These are phyloP conservation scores for Tylopilus subfusipes DNA, from an alignment of 768 basidiomycete genomes.

Conservation along the genomic window DNA sequence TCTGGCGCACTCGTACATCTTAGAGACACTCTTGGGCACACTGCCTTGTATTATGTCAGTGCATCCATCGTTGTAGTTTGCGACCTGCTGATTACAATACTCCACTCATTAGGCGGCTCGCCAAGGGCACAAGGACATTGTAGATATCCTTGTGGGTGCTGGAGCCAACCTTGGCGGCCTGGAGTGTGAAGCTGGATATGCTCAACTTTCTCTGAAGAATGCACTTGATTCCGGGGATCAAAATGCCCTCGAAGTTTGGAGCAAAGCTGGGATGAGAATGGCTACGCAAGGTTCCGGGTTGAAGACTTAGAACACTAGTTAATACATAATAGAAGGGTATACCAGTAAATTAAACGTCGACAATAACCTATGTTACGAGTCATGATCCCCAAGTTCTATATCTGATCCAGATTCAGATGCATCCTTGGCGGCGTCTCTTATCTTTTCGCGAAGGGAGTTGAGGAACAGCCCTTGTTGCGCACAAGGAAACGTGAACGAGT, in stretches of 20 bases:
- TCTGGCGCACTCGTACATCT: slow-evolving; percentile 81
- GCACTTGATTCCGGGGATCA: slow-evolving; percentile 42
- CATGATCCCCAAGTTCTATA: slow-evolving; percentile 25
- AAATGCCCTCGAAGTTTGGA: slow-evolving; percentile 49
- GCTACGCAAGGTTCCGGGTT: background rate
- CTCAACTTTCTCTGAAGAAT: slow-evolving; percentile 41
- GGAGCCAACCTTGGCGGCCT: slow-evolving; percentile 72
- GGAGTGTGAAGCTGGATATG: slow-evolving; percentile 60
- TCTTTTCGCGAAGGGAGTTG: slow-evolving; percentile 52
- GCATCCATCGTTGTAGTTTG: background rate
- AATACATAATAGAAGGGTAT: slow-evolving; percentile 16
- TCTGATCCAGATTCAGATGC: slow-evolving; percentile 24
- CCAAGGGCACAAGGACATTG: slow-evolving; percentile 58
- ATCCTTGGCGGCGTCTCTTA: slow-evolving; percentile 37
- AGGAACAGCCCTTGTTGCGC: slow-evolving; percentile 67
- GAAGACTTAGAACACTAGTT: slow-evolving; percentile 2
- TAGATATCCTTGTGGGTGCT: slow-evolving; percentile 62
- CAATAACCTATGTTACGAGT: slow-evolving; percentile 3
- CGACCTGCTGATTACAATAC: background rate
- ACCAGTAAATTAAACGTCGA: slow-evolving; percentile 4
- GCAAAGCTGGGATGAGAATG: slow-evolving; percentile 42
- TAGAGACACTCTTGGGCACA: slow-evolving; percentile 77
- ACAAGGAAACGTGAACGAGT: slow-evolving; percentile 64
- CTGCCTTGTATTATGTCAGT: slow-evolving; percentile 77
- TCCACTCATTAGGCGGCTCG: slow-evolving; percentile 58